Evolutionary conservation across 2,329 filamentous ascomycete genomes (phyloP).

Genomic region (Cryphonectria nitschkei): DNA sequence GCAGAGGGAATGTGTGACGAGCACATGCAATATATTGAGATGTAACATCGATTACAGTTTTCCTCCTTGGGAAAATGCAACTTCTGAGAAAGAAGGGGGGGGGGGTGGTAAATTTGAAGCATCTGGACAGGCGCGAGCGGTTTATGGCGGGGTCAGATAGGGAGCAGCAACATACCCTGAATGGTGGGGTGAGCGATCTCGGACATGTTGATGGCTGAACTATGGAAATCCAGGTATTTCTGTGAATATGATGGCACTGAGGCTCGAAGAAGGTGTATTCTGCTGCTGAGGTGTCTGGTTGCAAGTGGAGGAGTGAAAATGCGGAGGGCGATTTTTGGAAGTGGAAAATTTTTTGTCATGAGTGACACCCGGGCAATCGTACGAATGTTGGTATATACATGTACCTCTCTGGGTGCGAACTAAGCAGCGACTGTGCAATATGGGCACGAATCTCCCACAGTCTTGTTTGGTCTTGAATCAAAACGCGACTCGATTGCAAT

Average conservation of each 20-base stretch:
- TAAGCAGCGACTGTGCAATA: not conserved
- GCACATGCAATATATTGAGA: not conserved
- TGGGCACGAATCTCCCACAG: not conserved
- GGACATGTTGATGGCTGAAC: constrained; percentile 45
- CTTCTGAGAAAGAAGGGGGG: not conserved
- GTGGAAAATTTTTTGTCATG: constrained; percentile 14
- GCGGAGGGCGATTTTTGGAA: not conserved
- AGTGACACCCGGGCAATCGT: constrained; percentile 1
- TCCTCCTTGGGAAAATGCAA: not conserved
- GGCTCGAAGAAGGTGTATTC: not conserved
- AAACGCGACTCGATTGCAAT: not conserved
- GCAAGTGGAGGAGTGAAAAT: not conserved
- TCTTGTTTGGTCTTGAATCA: not conserved
- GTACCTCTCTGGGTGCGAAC: not conserved
- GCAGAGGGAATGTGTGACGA: not conserved
- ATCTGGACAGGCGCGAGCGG: not conserved
- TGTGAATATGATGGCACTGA: not conserved
- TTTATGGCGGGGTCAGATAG: constrained; percentile 30
- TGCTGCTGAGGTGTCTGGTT: constrained; percentile 1
- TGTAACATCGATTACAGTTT: not conserved
- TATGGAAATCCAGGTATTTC: not conserved
- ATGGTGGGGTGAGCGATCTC: constrained; percentile 62
- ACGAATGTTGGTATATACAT: not conserved
- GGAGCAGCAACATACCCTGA: constrained; percentile 50
- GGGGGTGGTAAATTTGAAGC: not conserved